phyloP scores from a whole-genome alignment of 257 asterid genomes.

The Nicotiana sylvestris region DNA sequence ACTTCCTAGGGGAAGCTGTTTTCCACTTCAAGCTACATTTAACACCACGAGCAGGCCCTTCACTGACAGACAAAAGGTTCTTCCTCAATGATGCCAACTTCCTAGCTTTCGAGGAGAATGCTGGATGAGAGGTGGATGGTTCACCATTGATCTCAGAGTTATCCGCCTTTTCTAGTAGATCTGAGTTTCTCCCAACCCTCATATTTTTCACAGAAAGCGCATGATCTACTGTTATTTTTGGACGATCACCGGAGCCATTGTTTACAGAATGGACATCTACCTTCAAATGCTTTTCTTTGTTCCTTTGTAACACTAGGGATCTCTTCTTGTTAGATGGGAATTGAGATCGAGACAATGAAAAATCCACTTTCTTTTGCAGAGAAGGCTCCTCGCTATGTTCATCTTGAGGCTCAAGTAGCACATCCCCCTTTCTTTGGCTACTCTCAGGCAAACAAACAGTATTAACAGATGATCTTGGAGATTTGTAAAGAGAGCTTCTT shows the following conservation, averaged over 20 bases:
- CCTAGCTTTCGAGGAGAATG: conserved; percentile 32
- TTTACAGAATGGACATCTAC: conserved; percentile 23
- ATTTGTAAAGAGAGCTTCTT: conserved; percentile 26
- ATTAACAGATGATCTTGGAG: conserved; percentile 24
- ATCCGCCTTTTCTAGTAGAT: conserved; percentile 13
- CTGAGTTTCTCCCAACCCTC: conserved; percentile 25
- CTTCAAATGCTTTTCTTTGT: conserved; percentile 31
- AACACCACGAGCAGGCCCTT: conserved; percentile 31
- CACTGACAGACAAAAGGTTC: conserved; percentile 30
- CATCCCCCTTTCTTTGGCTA: conserved; percentile 37
- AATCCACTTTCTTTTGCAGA: conserved; percentile 31
- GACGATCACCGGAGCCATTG: conserved; percentile 18
- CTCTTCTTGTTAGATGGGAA: conserved; percentile 22
- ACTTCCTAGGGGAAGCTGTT: conserved; percentile 30
- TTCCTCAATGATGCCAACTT: conserved; percentile 54
- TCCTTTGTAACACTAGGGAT: conserved; percentile 24
- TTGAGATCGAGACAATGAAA: conserved; percentile 28
- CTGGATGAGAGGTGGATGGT: conserved; percentile 23
- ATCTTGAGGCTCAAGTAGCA: conserved; percentile 22
- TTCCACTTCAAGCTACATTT: conserved; percentile 35
- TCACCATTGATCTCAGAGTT: conserved; percentile 27
- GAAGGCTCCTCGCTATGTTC: conserved; percentile 31
- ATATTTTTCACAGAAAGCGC: conserved; percentile 22
- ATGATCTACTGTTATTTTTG: conserved; percentile 20
- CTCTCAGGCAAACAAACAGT: conserved; percentile 27